These are phyloP conservation scores for Pulveroboletus sp. DNA, from an alignment of 768 basidiomycete species.

Conservation along the genomic window DNA sequence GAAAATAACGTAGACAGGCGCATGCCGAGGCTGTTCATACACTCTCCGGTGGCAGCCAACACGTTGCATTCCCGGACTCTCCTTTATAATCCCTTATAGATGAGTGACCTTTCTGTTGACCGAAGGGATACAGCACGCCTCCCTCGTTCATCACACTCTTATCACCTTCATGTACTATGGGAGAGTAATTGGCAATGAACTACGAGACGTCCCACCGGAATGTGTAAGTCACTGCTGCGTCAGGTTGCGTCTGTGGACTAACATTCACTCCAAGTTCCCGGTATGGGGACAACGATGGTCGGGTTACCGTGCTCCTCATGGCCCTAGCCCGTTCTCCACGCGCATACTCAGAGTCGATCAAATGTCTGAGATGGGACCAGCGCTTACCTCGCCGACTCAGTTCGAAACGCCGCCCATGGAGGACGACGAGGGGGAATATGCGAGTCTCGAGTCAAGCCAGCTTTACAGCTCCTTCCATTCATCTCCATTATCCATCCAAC, in stretches of 20 bases:
- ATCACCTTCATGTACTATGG: slow-evolving; percentile 21
- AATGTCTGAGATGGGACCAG: slow-evolving; percentile 21
- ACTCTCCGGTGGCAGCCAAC: slow-evolving; percentile 15
- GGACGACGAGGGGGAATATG: slow-evolving; percentile 18
- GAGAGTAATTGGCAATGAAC: slow-evolving; percentile 29
- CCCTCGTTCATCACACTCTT: slow-evolving; percentile 15
- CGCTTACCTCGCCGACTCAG: slow-evolving; percentile 19
- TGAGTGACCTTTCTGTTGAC: slow-evolving; percentile 16
- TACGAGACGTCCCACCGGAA: slow-evolving; percentile 27
- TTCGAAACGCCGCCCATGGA: slow-evolving; percentile 15
- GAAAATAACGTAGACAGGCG: slow-evolving; percentile 15
- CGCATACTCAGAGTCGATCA: slow-evolving; percentile 16
- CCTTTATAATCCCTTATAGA: slow-evolving; percentile 25
- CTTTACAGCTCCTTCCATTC: slow-evolving; percentile 7
- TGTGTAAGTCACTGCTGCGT: slow-evolving; percentile 18
- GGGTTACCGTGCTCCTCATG: slow-evolving; percentile 17
- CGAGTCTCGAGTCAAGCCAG: slow-evolving; percentile 11
- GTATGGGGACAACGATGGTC: slow-evolving; percentile 33
- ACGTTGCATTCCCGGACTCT: slow-evolving; percentile 18
- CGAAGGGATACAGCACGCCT: slow-evolving; percentile 13
- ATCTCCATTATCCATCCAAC: slow-evolving; percentile 7
- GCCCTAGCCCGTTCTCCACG: slow-evolving; percentile 25
- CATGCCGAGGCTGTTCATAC: slow-evolving; percentile 24
- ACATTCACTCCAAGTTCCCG: slow-evolving; percentile 21
- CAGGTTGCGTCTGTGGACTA: slow-evolving; percentile 1